These are phyloP conservation scores for Dendrocalamus sinicus DNA, from an alignment of 176 grass and related monocot genomes.

Conservation along the genomic window DNA sequence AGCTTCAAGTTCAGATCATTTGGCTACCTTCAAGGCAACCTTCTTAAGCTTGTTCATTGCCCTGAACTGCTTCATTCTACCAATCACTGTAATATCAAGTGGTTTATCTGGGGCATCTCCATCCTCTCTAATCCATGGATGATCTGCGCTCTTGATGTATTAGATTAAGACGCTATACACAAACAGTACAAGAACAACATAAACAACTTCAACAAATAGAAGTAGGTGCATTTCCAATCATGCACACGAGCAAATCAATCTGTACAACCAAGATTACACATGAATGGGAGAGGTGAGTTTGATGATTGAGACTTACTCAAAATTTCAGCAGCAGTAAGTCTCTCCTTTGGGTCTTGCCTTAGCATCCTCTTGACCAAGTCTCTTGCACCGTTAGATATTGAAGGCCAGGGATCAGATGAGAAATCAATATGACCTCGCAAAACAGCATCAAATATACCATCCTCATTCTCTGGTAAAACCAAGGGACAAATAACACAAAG, in stretches of 20 bases:
- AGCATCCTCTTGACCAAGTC: slow-evolving; percentile 92
- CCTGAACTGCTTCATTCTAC: slow-evolving; percentile 97
- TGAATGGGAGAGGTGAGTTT: neutral
- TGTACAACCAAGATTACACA: neutral
- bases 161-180: slow-evolving; percentile 32
- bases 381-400: slow-evolving; percentile 68
- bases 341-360: slow-evolving; percentile 74
- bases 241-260: slow-evolving; percentile 14
- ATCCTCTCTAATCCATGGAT: slow-evolving; percentile 92
- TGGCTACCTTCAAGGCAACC: slow-evolving; percentile 80
- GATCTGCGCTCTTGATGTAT: slow-evolving; percentile 61
- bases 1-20: neutral
- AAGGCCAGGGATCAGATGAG: slow-evolving; percentile 84
- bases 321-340: slow-evolving; percentile 88
- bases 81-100: slow-evolving; percentile 81
- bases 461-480: slow-evolving; percentile 74
- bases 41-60: slow-evolving; percentile 99
- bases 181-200: neutral
- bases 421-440: slow-evolving; percentile 81
- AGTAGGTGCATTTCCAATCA: neutral
- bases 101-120: slow-evolving; percentile 90
- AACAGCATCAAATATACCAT: slow-evolving; percentile 89
- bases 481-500: neutral
- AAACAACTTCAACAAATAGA: neutral
- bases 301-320: slow-evolving; percentile 52